Base-by-base conservation (phyloP, 2,329 filamentous ascomycete species). In the Sporothrix inflata region DNA sequence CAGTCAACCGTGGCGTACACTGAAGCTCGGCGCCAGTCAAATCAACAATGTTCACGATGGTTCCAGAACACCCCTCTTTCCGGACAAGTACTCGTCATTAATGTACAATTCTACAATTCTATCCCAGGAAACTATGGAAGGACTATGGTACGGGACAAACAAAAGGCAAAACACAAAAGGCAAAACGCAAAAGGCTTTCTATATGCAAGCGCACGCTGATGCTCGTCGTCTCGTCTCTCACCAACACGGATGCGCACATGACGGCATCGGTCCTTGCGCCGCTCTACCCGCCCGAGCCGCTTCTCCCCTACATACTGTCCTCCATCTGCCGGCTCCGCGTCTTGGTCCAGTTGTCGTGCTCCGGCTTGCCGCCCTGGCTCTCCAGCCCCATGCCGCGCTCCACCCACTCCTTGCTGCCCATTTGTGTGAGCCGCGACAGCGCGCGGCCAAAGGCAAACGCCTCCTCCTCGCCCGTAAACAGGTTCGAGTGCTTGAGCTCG, bases 391-490 rank as follows among this genome's bases (percentile, higher is more conserved):
- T 88, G 1, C 89, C 94, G 16, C 94, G 83, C 82, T 98, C 95
- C 3, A 98, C 92, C 96, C 96, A 99, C 80, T 98, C 92, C 80
- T 90, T 89, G 80, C 93, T 96, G 24, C 94, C 93, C 96, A 99
- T 99, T 82, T 98, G 94, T 71, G 86, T 91, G 74, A 99, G 83
- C 71, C 96, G 85, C 70, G 91, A 94, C 76, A 98, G 81, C 1
- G 96, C 96, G 70, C 96, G 85, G 30, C 94, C 94, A 84, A 99
- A 99, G 0, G 96, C 96, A 83, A 99, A 99, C 0, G 94, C 89
- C 82, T 99, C 96, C 83, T 99, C 96, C 73, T 98, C 96, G 53
- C 96, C 96, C 1, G 91, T 92, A 81, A 99, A 99, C 51, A 98
- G 88, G 75, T 88, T 93, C 55, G 91, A 94, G 76, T 90, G 91